Conservation (phyloP, 1,284 basidiomycete genomes). For the Pyrrhoderma lamaoense region DNA sequence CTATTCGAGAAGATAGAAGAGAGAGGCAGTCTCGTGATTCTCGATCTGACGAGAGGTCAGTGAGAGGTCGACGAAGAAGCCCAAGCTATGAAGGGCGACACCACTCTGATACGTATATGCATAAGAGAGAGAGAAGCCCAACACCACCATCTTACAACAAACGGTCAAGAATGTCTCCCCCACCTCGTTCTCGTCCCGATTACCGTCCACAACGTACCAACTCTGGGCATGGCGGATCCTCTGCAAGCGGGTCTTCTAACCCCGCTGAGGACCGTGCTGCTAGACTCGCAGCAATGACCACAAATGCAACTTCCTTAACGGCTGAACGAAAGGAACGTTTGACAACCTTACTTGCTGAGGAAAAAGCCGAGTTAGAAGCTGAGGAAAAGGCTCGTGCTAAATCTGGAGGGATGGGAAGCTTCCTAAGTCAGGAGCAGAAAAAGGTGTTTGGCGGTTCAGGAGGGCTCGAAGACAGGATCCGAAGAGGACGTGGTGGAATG, state of each 20-base stretch:
- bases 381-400: conserved; percentile 56
- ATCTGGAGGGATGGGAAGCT: conserved; percentile 65
- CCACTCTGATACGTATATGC: conserved; percentile 2
- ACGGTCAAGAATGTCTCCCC: conserved; percentile 23
- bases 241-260: conserved; percentile 30
- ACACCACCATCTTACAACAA: conserved; percentile 7
- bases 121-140: conserved; percentile 7
- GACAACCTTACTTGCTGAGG: conserved; percentile 53
- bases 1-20: neutral
- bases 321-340: conserved; percentile 64
- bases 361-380: conserved; percentile 62
- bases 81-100: conserved; percentile 5
- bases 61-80: conserved; percentile 15
- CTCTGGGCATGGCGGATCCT: conserved; percentile 7
- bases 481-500: conserved; percentile 55
- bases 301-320: conserved; percentile 59
- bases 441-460: conserved; percentile 69
- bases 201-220: neutral
- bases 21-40: neutral
- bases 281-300: conserved; percentile 80
- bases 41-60: conserved; percentile 14
- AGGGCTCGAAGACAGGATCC: conserved; percentile 70
- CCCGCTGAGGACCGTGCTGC: conserved; percentile 62
- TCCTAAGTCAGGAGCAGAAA: conserved; percentile 68
- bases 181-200: conserved; percentile 20